phyloP scores from a whole-genome alignment of 2,329 filamentous ascomycete species.

The Daldinia sp. region DNA sequence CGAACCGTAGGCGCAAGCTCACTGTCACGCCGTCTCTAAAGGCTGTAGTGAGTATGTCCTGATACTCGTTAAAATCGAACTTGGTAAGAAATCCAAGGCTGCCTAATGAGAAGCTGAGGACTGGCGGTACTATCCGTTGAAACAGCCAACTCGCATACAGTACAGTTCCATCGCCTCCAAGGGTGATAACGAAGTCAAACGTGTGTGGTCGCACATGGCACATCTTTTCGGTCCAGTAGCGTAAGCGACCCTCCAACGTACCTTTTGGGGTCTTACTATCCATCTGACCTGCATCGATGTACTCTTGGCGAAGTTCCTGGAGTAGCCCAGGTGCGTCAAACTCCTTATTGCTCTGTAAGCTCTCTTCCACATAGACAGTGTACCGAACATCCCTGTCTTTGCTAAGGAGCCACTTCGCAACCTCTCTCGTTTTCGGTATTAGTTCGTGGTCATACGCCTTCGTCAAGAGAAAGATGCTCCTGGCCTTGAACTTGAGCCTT shows the following conservation, averaged over 20 bases:
- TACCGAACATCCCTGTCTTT: slow-evolving; percentile 76
- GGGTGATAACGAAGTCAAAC: slow-evolving; percentile 93
- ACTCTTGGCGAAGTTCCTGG: slow-evolving; percentile 65
- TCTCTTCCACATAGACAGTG: slow-evolving; percentile 85
- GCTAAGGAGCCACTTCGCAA: slow-evolving; percentile 84
- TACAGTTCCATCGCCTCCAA: slow-evolving; percentile 96
- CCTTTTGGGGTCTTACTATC: slow-evolving; percentile 53
- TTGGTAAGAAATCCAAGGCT: slow-evolving; percentile 96
- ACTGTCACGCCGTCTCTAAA: slow-evolving; percentile 90
- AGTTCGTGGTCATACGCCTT: slow-evolving; percentile 90
- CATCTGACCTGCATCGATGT: slow-evolving; percentile 54
- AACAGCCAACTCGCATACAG: slow-evolving; percentile 97
- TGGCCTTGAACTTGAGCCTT: slow-evolving; percentile 82
- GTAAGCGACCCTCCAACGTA: slow-evolving; percentile 66
- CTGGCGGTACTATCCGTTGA: slow-evolving; percentile 92
- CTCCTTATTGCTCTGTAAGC: slow-evolving; percentile 74
- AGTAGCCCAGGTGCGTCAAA: slow-evolving; percentile 81
- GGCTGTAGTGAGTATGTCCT: slow-evolving; percentile 74
- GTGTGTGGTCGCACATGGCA: slow-evolving; percentile 82
- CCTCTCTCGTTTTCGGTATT: slow-evolving; percentile 79
- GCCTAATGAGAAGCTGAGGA: slow-evolving; percentile 90
- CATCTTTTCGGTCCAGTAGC: slow-evolving; percentile 86
- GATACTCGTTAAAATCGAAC: slow-evolving; percentile 87
- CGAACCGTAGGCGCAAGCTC: slow-evolving; percentile 87
- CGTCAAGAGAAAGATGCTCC: slow-evolving; percentile 86